Evolutionary conservation across 2,329 filamentous ascomycete genomes (phyloP), one percentile per base, ranked within the genome.

Genomic region (Neonectria hederae): DNA sequence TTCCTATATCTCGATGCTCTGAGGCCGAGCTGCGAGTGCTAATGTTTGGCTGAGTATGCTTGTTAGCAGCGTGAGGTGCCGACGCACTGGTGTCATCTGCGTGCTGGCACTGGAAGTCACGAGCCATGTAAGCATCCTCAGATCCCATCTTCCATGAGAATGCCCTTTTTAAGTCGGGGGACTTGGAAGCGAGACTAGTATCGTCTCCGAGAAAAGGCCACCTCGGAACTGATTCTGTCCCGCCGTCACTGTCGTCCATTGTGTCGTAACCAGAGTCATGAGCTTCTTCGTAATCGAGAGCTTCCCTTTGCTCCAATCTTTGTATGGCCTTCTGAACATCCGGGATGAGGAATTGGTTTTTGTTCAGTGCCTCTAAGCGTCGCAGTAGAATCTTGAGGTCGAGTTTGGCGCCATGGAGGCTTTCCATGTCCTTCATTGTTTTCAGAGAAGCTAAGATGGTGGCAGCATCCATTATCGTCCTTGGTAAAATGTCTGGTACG

Each of bases 131-230:
- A 19, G 52, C 32, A n/a, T 17, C 22, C 21, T 54, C 52, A 19
- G 52, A 54, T 8, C 52, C 52, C 21, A 26, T 24, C 26, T 19
- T 28, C 52, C 52, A 54, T 19, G 52, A 54, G 19, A 54, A 54
- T 42, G 38, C 32, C 14, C 52, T 22, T 28, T 14, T 54, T 2
- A 54, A 22, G 10, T 9, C 5, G 24, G 32, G 14, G 21, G 21
- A 24, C 4, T 19, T 28, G 11, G 21, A 32, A 26, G 10, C 17
- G 17, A 19, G 21, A 26, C 28, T 6, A 13, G 26, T 28, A 13
- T 19, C 22, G 40, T 5, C 30, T 21, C 40, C 5, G 4, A 5
- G 24, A 2, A 21, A 10, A 9, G 22, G 32, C 30, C 30, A 32
- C 19, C 7, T 8, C 11, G 52, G 38, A 5, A 17, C n/a, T 3